Evolutionary conservation across 805 yeast species (phyloP).

Genomic region (Candida insectorum): DNA sequence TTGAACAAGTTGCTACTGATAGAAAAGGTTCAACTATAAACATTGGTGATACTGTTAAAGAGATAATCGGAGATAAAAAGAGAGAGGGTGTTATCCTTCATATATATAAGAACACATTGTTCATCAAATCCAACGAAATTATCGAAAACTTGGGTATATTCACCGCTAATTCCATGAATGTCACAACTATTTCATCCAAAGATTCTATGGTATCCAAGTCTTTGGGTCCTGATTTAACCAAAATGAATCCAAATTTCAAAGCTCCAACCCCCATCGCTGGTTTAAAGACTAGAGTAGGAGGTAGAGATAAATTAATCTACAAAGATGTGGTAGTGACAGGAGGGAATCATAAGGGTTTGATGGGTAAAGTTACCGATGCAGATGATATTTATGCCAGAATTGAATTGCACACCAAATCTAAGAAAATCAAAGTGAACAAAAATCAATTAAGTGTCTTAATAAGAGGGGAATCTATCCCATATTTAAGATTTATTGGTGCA

Average conservation of each 20-base stretch:
- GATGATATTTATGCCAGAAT: constrained; percentile 89
- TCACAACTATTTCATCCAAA: constrained; percentile 81
- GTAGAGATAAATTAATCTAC: constrained; percentile 78
- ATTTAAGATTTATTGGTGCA: constrained; percentile 71
- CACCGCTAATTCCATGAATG: constrained; percentile 70
- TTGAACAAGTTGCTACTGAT: constrained; percentile 84
- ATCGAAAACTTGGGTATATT: constrained; percentile 89
- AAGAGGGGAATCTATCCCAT: constrained; percentile 70
- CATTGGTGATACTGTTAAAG: constrained; percentile 92
- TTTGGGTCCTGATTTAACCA: constrained; percentile 64
- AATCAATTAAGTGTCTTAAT: constrained; percentile 69
- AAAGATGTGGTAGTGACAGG: constrained; percentile 82
- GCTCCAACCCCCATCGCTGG: constrained; percentile 53
- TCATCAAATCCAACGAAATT: constrained; percentile 75
- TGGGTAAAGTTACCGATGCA: constrained; percentile 91
- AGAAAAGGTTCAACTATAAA: constrained; percentile 78
- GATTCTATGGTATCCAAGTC: constrained; percentile 60
- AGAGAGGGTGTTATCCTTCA: constrained; percentile 88
- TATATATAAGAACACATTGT: constrained; percentile 75
- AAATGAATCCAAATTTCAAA: constrained; percentile 80
- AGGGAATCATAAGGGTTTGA: constrained; percentile 93
- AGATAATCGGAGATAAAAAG: constrained; percentile 58
- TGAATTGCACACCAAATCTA: constrained; percentile 89
- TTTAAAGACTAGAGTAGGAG: constrained; percentile 52
- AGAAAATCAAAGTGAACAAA: constrained; percentile 81